Evolutionary conservation across 352 stramenopile species (phyloP), one percentile per base, ranked within the genome.

Genomic region (Globisporangium parvum): DNA sequence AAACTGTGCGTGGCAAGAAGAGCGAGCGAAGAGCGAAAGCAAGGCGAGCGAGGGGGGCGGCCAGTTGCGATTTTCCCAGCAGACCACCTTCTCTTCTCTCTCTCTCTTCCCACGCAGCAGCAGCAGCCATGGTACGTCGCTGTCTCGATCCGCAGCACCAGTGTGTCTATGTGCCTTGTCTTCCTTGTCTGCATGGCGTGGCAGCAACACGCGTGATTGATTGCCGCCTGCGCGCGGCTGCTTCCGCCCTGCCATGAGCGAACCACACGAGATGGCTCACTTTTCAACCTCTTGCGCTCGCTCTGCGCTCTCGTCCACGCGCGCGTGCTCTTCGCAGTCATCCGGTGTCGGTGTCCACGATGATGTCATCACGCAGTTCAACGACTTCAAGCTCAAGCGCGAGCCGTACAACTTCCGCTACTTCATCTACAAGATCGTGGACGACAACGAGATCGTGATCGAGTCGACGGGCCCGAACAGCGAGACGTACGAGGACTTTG

Each of bases 401-500:
- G 86, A 87, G 53, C 87, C 87, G 53, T 75, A 94, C 73, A 96
- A 98, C 67, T 91, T 85, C 70, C 89, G 92, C 59, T 98, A 97
- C 87, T 97, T 98, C 66, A 94, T 97, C 72, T 98, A 97, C 84
- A 96, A 96, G 80, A 98, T 98, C 64, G 85, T 93, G 55, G 77
- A 82, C 58, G 82, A 98, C 75, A 84, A 75, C 66, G 87, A 97
- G 71, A 97, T 98, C 55, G 82, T 96, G 45, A 97, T 98, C 67
- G 90, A 97, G 39, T 85, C 87, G 31, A 84, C 76, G 41, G 91
- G 91, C 31, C 69, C 75, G 28, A 67, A 73, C 48, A 65, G 56
- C 12, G 87, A 96, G 63, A 90, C 71, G 39, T 97, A 93, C 69
- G 78, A 96, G 51, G 85, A 97, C 67, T 96, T 97, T 69, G 73